Evolutionary conservation across 257 asterid genomes (phyloP).

Genomic region (Forsythia viridissima): DNA sequence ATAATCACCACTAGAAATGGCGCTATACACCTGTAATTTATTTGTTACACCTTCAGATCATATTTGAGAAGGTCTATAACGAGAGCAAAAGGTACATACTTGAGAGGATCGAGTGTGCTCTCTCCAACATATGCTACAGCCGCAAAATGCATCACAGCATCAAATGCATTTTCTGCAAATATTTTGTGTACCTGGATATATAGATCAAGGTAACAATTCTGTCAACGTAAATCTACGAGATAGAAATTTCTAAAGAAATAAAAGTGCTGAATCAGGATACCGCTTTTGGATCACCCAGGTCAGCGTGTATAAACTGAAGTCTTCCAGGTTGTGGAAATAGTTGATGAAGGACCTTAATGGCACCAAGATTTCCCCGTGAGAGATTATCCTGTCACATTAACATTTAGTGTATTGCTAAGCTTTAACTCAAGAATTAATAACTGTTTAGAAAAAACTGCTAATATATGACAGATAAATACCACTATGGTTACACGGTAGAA

Average conservation of each 20-base stretch:
- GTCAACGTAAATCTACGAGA: background rate
- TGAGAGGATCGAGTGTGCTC: constrained; percentile 87
- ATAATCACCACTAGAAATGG: no score
- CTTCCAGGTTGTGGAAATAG: constrained; percentile 89
- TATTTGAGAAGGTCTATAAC: background rate
- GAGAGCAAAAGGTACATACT: constrained; percentile 42
- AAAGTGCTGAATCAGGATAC: constrained; percentile 43
- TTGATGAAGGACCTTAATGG: constrained; percentile 63
- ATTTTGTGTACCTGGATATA: constrained; percentile 62
- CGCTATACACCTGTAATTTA: background rate
- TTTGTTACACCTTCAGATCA: background rate
- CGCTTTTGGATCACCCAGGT: constrained; percentile 80
- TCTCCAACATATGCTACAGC: constrained; percentile 99
- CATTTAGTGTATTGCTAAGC: background rate
- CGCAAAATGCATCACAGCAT: constrained; percentile 91
- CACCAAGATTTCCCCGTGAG: constrained; percentile 89
- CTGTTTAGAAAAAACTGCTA: background rate
- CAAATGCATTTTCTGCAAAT: constrained; percentile 66
- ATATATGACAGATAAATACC: constrained; percentile 39
- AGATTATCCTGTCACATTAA: constrained; percentile 66
- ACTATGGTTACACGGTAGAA: constrained; percentile 87
- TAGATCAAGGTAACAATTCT: constrained; percentile 22
- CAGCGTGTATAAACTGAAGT: constrained; percentile 89
- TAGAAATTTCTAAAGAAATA: constrained; percentile 1
- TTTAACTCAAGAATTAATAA: no score